Percentiles rank a stretch among this genome's conserved stretches.
Conservation (phyloP, 441 rosid species). For the Gossypium schwendimanii region DNA sequence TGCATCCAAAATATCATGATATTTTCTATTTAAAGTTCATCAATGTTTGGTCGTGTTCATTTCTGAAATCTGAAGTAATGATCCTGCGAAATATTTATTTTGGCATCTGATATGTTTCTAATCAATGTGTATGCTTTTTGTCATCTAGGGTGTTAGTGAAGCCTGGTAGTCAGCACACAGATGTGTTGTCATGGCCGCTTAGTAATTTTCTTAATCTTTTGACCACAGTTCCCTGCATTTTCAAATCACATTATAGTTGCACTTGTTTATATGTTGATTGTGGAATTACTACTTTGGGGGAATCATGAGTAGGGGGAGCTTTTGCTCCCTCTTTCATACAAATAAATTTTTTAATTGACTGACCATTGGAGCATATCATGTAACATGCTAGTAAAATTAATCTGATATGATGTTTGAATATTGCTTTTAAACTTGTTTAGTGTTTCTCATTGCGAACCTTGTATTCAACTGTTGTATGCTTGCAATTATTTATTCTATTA, state of each 20-base stretch:
- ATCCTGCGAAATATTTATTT: slow-evolving; percentile 6
- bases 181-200: slow-evolving; percentile 40
- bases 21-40: slow-evolving; percentile 9
- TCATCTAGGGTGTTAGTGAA: slow-evolving; percentile 51
- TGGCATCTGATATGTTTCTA: slow-evolving; percentile 28
- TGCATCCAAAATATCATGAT: slow-evolving; percentile 7
- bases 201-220: slow-evolving; percentile 44
- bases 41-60: slow-evolving; percentile 13
- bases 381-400: background rate
- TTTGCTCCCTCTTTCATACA: background rate
- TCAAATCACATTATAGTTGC: background rate
- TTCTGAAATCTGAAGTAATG: slow-evolving; percentile 8
- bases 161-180: slow-evolving; percentile 43
- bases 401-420: background rate
- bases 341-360: background rate
- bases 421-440: background rate
- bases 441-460: background rate
- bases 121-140: slow-evolving; percentile 31
- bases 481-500: background rate
- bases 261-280: background rate
- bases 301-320: background rate
- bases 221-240: slow-evolving; percentile 15
- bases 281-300: background rate
- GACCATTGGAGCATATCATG: background rate
- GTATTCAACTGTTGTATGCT: background rate